These are phyloP conservation scores for Aurantiochytrium sp. DNA, from an alignment of 108 stramenopile species.

Conservation along the genomic window DNA sequence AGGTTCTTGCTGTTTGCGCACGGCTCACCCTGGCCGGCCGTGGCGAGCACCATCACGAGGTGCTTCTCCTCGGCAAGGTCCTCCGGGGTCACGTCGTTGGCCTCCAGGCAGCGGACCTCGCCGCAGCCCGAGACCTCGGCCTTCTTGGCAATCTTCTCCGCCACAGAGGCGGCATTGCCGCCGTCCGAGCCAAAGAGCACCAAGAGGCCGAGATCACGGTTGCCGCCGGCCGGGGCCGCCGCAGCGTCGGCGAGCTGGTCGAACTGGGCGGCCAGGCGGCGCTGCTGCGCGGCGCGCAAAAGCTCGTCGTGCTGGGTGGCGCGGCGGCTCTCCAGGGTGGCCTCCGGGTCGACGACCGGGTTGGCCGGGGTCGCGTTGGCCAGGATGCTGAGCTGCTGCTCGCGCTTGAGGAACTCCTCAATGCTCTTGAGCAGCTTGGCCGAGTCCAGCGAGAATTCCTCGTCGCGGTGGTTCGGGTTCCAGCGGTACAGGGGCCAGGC, in stretches of 20 bases:
- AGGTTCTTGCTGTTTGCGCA: not conserved
- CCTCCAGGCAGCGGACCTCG: not conserved
- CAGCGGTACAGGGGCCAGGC: constrained; percentile 2
- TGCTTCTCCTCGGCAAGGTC: not conserved
- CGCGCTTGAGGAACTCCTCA: constrained; percentile 15
- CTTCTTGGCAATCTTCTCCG: not conserved
- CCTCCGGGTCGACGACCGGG: not conserved
- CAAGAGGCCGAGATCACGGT: not conserved
- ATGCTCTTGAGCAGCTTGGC: not conserved
- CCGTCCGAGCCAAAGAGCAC: constrained; percentile 18
- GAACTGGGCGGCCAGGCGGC: not conserved
- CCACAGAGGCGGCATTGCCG: constrained; percentile 10
- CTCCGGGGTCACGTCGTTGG: not conserved
- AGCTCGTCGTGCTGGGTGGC: constrained; percentile 1
- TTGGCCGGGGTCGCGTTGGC: not conserved
- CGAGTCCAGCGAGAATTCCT: constrained; percentile 11
- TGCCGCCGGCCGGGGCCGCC: not conserved
- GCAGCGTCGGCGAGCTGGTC: constrained; percentile 5
- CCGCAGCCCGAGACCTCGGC: not conserved
- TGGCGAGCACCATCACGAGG: not conserved
- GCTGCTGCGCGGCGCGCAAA: not conserved
- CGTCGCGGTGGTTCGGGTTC: not conserved
- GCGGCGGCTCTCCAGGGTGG: not conserved
- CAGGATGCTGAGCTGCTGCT: constrained; percentile 14
- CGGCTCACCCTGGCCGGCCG: constrained; percentile 14